Base-by-base conservation (phyloP, 306 rosid genomes). In the Prunus dulcis region DNA sequence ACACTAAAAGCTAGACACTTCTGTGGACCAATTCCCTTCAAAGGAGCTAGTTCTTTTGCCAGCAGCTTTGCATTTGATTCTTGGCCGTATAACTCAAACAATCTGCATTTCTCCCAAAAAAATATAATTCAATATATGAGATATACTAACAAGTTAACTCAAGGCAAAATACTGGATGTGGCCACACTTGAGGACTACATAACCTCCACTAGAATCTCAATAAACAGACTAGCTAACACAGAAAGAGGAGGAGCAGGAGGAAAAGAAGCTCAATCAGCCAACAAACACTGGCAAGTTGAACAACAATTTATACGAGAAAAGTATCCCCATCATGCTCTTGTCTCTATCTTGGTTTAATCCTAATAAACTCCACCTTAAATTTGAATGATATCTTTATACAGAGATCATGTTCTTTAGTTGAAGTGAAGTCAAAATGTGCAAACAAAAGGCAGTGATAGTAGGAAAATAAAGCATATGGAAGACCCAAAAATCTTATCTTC, bases 1-100 rank as follows among this genome's bases (percentile, higher is more conserved):
- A 90, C 91, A 76, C 98, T 90, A 79, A 95, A 92, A 76, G 88
- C 71, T 28, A 95, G 65, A 80, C 98, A 89, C 53, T 80, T 92
- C 79, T 90, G 96, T 25, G 89, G 89, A 75, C 96, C 89, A 34
- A 89, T 76, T 55, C 66, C 87, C 72, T 82, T 79, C 27, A 92
- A 84, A 76, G 92, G 80, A 58, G 85, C 61, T 73, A 88, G 67
- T 56, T 89, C 87, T 86, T 87, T 92, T 67, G 81, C 80, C 95
- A 90, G 71, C 67, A 94, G 86, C 87, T 87, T 90, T 70, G 84
- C 32, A 41, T 76, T 78, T 80, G 87, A 80, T 79, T 88, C 96
- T 73, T 20, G 65, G 49, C 77, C 88, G 80, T 78, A 79, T 55
- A 93, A 61, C 86, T 94, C 98, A 75, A 94, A 86, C 64, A 80